A percentile compares a stretch with the other conserved stretches of the same genome.
These are phyloP conservation scores for Cryomyces minteri DNA, from an alignment of 495 filamentous ascomycete species.

Conservation along the genomic window DNA sequence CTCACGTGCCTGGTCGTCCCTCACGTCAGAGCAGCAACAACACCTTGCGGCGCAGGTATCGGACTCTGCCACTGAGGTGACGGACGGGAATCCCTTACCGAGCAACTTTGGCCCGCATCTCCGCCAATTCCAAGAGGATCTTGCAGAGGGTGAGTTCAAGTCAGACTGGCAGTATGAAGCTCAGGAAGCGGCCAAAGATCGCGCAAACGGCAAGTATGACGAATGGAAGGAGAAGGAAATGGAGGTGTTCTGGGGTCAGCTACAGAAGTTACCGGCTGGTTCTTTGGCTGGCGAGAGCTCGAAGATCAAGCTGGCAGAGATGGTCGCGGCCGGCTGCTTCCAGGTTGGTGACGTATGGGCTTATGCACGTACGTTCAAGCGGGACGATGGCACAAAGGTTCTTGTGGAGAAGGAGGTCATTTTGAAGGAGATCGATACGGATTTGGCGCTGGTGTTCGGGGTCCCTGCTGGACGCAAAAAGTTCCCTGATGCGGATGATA, in stretches of 20 bases:
- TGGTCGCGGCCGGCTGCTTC: not conserved
- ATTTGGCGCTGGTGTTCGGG: no score
- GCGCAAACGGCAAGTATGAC: conserved; percentile 51
- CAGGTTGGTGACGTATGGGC: not conserved
- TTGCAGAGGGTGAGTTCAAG: conserved; percentile 41
- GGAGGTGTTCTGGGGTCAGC: conserved; percentile 53
- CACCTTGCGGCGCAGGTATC: conserved; percentile 7
- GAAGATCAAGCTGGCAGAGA: not conserved
- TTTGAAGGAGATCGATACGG: no score
- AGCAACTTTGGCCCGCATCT: conserved; percentile 33
- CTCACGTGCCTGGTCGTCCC: conserved; percentile 6
- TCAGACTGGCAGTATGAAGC: conserved; percentile 50
- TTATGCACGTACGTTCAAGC: not conserved
- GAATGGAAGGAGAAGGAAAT: conserved; percentile 45
- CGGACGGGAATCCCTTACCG: conserved; percentile 23
- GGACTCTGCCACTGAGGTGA: not conserved
- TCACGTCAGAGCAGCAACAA: conserved; percentile 2
- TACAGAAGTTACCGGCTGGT: conserved; percentile 6
- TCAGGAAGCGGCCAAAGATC: conserved; percentile 37
- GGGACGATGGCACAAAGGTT: not conserved
- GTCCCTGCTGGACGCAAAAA: no score
- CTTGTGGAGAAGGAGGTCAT: conserved; percentile 11
- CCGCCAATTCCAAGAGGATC: conserved; percentile 38
- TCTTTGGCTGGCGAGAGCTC: not conserved
- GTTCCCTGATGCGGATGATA: no score